These are phyloP conservation scores for Wickerhamomyces chambardii DNA, from an alignment of 805 yeast genomes.

Conservation along the genomic window DNA sequence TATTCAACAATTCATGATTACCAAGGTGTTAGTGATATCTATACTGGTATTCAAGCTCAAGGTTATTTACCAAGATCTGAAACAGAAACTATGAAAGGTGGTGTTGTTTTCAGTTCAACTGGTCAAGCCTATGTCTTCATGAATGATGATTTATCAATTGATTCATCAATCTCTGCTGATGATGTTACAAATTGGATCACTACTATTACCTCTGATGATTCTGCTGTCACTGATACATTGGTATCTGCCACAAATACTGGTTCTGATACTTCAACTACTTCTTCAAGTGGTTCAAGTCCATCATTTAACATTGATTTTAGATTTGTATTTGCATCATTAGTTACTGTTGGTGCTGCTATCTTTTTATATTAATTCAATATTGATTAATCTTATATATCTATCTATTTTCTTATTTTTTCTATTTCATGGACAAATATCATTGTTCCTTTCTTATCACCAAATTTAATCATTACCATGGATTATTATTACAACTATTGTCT, in stretches of 20 bases:
- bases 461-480: too few relatives aligned
- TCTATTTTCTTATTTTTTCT: too few relatives aligned
- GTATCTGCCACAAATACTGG: conserved; percentile 28
- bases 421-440: too few relatives aligned
- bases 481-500: too few relatives aligned
- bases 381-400: too few relatives aligned
- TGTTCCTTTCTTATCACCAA: too few relatives aligned
- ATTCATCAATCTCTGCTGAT: conserved; percentile 31
- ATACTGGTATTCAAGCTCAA: conserved; percentile 45
- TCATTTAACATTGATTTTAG: conserved; percentile 10
- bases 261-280: conserved; percentile 16
- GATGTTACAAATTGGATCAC: conserved; percentile 40
- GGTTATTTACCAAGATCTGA: conserved; percentile 53
- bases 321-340: conserved; percentile 12
- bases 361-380: too few relatives aligned
- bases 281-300: not conserved
- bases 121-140: conserved; percentile 57
- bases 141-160: conserved; percentile 43
- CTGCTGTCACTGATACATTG: conserved; percentile 20
- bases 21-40: conserved; percentile 61
- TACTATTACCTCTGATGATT: conserved; percentile 21
- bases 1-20: conserved; percentile 67
- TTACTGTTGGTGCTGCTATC: conserved; percentile 7
- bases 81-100: conserved; percentile 49
- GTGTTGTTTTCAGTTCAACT: conserved; percentile 55